These are phyloP conservation scores for Sistotremastrum niveocremeum DNA, from an alignment of 768 basidiomycete species.

Conservation along the genomic window DNA sequence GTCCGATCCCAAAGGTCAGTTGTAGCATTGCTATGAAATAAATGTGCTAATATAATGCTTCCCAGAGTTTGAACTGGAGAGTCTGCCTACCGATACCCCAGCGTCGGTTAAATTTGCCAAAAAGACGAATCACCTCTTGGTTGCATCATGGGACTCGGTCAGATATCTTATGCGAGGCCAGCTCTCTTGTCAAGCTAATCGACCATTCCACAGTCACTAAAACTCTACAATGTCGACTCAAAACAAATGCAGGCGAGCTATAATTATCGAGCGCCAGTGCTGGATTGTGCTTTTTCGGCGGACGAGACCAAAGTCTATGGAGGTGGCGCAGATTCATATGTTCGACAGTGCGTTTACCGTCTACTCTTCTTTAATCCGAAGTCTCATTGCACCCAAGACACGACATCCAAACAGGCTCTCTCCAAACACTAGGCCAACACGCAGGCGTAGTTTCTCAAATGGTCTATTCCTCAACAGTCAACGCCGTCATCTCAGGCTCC, in stretches of 20 bases:
- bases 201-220: constrained; percentile 38
- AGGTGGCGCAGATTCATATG: constrained; percentile 75
- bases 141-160: constrained; percentile 84
- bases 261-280: constrained; percentile 78
- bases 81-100: not conserved
- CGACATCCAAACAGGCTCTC: constrained; percentile 61
- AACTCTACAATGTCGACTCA: constrained; percentile 38
- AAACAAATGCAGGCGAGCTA: constrained; percentile 69
- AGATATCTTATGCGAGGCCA: constrained; percentile 13
- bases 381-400: constrained; percentile 34
- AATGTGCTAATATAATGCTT: no score
- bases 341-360: constrained; percentile 54
- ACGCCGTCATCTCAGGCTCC: constrained; percentile 68
- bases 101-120: constrained; percentile 9
- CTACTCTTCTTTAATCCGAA: not conserved
- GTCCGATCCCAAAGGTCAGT: no score
- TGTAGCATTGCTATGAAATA: no score
- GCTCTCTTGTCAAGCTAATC: constrained; percentile 21
- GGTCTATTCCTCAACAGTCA: constrained; percentile 49
- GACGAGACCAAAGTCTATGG: constrained; percentile 61
- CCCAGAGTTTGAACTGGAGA: not conserved
- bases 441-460: constrained; percentile 69
- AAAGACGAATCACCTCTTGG: constrained; percentile 66
- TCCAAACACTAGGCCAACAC: constrained; percentile 67
- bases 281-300: constrained; percentile 62